A percentile compares a stretch with the other conserved stretches of the same genome.
Evolutionary conservation across 768 basidiomycete genomes (phyloP).

Genomic region (Candolleomyces aberdarensis): DNA sequence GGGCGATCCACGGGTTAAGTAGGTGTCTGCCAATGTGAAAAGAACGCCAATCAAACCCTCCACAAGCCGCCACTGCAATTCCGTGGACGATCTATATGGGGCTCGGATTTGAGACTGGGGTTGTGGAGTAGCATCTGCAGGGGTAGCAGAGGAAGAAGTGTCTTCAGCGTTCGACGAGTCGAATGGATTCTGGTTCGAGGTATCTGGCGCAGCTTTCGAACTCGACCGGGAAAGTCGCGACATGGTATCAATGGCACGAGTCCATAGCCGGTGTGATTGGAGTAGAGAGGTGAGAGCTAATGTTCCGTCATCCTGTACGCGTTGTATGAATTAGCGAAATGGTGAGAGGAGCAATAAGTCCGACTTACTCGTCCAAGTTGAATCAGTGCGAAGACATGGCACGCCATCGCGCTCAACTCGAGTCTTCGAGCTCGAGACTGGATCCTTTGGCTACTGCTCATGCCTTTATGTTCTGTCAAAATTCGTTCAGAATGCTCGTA

Average conservation of each 20-base stretch:
- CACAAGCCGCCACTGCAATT: constrained; percentile 63
- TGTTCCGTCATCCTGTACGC: constrained; percentile 55
- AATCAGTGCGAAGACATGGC: constrained; percentile 64
- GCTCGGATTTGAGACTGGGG: constrained; percentile 1
- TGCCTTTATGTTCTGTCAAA: constrained; percentile 41
- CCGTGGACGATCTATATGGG: constrained; percentile 29
- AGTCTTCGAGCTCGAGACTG: constrained; percentile 54
- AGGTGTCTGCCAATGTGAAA: constrained; percentile 61
- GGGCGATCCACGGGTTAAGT: constrained; percentile 73
- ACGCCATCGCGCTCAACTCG: constrained; percentile 71
- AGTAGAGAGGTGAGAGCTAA: constrained; percentile 55
- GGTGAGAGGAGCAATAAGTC: constrained; percentile 10
- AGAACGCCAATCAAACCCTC: constrained; percentile 67
- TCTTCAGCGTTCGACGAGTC: constrained; percentile 31
- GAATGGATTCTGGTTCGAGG: constrained; percentile 52
- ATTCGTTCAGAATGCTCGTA: constrained; percentile 40
- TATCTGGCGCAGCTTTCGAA: constrained; percentile 11
- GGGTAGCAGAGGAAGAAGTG: too few relatives aligned
- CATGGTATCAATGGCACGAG: constrained; percentile 72
- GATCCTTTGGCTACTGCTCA: constrained; percentile 56
- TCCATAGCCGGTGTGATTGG: constrained; percentile 76
- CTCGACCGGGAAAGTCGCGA: constrained; percentile 38
- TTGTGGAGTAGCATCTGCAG: constrained; percentile 31
- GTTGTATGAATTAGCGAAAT: neutral
- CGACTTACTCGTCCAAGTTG: constrained; percentile 54